Percentiles rank a stretch among this genome's conserved stretches.
These are phyloP conservation scores for Fistulinella prunicolor DNA, from an alignment of 768 basidiomycete species.

Conservation along the genomic window DNA sequence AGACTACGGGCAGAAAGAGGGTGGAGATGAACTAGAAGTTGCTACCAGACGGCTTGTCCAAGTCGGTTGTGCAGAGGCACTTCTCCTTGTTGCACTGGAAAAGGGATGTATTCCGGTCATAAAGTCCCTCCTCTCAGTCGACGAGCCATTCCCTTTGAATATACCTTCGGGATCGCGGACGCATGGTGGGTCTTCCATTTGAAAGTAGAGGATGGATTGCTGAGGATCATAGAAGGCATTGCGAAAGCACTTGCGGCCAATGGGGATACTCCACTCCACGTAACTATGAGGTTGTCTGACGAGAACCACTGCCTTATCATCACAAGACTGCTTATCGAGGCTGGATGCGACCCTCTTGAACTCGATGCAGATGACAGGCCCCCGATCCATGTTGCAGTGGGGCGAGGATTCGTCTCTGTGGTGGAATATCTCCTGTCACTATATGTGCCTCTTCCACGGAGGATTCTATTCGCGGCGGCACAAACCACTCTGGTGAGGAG, in stretches of 20 bases:
- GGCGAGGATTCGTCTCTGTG: too few species aligned
- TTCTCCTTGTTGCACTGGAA: conserved; percentile 7
- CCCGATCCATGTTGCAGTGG: too few species aligned
- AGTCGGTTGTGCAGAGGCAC: background rate
- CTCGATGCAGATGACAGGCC: too few species aligned
- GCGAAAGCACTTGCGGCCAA: background rate
- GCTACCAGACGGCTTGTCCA: background rate
- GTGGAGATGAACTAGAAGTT: background rate
- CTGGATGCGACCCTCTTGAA: too few species aligned
- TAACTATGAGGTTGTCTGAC: background rate
- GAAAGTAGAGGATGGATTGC: background rate
- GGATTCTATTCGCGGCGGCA: too few species aligned
- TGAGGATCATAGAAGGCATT: background rate
- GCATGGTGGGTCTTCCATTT: too few species aligned
- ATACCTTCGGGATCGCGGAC: too few species aligned
- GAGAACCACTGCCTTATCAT: conserved; percentile 3
- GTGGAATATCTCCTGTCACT: too few species aligned
- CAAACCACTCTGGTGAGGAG: too few species aligned
- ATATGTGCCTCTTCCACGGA: too few species aligned
- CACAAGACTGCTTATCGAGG: too few species aligned
- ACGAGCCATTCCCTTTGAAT: background rate
- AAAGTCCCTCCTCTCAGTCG: background rate
- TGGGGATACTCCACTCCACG: conserved; percentile 8
- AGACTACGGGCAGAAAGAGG: too few species aligned
- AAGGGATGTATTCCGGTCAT: conserved; percentile 2